Conservation (phyloP, 1,284 basidiomycete genomes). For the Pterulicium gracile region DNA sequence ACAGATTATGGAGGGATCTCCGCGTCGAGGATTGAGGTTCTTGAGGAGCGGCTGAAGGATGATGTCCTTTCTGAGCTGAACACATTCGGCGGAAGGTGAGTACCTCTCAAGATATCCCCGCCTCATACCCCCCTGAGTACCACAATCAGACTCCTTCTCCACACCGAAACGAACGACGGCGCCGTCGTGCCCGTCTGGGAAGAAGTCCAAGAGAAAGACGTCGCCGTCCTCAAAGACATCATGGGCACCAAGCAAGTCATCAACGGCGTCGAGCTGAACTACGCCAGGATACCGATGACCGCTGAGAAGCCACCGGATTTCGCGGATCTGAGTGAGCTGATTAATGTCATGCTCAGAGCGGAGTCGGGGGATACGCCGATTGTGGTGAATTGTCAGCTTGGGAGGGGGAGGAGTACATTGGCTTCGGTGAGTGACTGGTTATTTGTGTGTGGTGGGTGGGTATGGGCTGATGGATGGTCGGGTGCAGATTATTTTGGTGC, state of each 20-base stretch:
- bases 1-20: slow-evolving; percentile 91
- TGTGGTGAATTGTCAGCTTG: slow-evolving; percentile 94
- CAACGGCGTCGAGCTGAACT: slow-evolving; percentile 56
- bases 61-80: slow-evolving; percentile 83
- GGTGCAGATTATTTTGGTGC: slow-evolving; percentile 69
- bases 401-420: slow-evolving; percentile 87
- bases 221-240: slow-evolving; percentile 83
- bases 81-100: slow-evolving; percentile 72
- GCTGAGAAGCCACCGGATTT: slow-evolving; percentile 67
- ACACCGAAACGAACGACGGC: slow-evolving; percentile 84
- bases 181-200: slow-evolving; percentile 95
- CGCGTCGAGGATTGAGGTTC: slow-evolving; percentile 71
- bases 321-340: slow-evolving; percentile 61
- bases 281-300: slow-evolving; percentile 87
- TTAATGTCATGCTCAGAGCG: slow-evolving; percentile 75
- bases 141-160: slow-evolving; percentile 61
- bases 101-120: no score
- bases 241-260: slow-evolving; percentile 57
- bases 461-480: no score
- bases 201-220: slow-evolving; percentile 67
- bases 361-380: slow-evolving; percentile 66
- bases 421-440: slow-evolving; percentile 69
- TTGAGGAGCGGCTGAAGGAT: slow-evolving; percentile 87
- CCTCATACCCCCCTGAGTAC: no score
- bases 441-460: background rate